Evolutionary conservation across 257 asterid genomes (phyloP).

Genomic region (Leptodermis oblonga): DNA sequence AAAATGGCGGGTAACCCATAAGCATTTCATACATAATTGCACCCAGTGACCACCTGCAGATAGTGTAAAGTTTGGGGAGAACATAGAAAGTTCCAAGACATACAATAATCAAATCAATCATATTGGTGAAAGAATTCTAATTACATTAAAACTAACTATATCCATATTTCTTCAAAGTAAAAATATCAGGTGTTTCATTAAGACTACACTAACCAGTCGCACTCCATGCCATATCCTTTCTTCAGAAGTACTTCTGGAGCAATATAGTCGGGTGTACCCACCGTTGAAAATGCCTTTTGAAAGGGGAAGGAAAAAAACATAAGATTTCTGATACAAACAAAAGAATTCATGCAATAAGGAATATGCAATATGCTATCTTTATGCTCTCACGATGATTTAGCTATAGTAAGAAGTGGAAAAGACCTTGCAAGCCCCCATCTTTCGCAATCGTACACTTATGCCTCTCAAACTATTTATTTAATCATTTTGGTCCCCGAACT

Average conservation of each 20-base stretch:
- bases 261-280: constrained; percentile 97
- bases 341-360: background rate
- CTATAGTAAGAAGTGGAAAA: background rate
- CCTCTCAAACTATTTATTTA: too few species aligned
- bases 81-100: background rate
- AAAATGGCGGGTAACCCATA: constrained; percentile 51
- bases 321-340: background rate
- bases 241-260: constrained; percentile 97
- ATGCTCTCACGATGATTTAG: background rate
- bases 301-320: constrained; percentile 21
- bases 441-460: too few species aligned
- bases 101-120: too few species aligned
- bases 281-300: constrained; percentile 93
- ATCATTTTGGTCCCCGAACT: too few species aligned
- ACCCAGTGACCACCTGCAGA: constrained; percentile 53
- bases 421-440: too few species aligned
- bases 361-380: background rate
- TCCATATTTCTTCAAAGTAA: background rate
- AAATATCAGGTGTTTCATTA: background rate
- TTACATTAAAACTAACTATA: background rate
- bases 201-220: constrained; percentile 77
- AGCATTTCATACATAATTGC: constrained; percentile 59
- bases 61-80: constrained; percentile 19
- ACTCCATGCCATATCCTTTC: constrained; percentile 97
- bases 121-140: background rate